Evolutionary conservation across 2,329 filamentous ascomycete genomes (phyloP).

Genomic region (Trichoderma brevicompactum): DNA sequence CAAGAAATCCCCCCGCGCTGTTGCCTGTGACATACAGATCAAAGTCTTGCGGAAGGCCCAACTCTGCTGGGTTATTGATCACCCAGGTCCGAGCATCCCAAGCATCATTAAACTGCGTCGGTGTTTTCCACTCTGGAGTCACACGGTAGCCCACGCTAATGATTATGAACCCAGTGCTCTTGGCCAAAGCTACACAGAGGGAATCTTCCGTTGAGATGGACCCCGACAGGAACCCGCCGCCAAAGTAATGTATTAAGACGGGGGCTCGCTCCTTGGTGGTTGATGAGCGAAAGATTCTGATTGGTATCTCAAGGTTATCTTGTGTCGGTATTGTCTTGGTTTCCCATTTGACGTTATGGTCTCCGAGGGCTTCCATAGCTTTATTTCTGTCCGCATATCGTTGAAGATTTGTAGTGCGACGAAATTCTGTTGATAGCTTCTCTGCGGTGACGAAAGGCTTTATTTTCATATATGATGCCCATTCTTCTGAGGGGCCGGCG

Average conservation of each 20-base stretch:
- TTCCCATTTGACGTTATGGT: conserved; percentile 5
- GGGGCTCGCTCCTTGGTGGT: background rate
- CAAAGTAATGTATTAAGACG: background rate
- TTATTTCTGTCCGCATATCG: conserved; percentile 8
- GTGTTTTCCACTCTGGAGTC: conserved; percentile 1
- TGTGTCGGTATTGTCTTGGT: background rate
- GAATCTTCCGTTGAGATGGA: conserved; percentile 5
- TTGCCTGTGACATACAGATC: background rate
- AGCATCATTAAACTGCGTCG: conserved; percentile 2
- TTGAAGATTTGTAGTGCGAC: background rate
- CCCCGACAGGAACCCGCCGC: background rate
- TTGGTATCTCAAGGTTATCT: conserved; percentile 2
- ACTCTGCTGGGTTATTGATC: background rate
- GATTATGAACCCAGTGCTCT: background rate
- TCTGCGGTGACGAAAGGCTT: background rate
- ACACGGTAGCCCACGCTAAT: conserved; percentile 12
- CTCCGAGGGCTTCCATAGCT: background rate
- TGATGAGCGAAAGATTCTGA: background rate
- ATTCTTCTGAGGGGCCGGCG: conserved; percentile 9
- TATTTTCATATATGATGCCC: background rate
- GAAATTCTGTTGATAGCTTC: background rate
- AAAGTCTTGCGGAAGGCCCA: background rate
- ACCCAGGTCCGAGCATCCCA: conserved; percentile 12
- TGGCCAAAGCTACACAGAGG: background rate
- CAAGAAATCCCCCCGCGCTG: background rate